Conservation (phyloP, 1,284 basidiomycete genomes). For the Pseudozyma thailandica region DNA sequence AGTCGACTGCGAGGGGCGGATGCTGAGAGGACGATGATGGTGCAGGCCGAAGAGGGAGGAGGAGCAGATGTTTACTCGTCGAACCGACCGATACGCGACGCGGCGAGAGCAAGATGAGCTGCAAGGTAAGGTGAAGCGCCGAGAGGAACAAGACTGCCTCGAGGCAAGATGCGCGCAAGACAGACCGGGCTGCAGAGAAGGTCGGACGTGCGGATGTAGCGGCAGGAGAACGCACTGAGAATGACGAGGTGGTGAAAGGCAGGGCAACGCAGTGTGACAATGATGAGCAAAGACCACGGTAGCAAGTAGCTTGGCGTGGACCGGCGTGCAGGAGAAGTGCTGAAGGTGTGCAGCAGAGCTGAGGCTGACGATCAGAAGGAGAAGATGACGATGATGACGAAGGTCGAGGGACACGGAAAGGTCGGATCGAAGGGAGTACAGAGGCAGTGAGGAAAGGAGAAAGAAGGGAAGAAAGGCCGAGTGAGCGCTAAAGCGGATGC, state of each 20-base stretch:
- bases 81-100: slow-evolving; percentile 16
- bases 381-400: slow-evolving; percentile 12
- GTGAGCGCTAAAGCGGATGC: slow-evolving; percentile 26
- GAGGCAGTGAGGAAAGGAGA: not conserved
- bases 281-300: too few species aligned
- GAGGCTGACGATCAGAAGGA: not conserved
- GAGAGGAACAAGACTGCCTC: slow-evolving; percentile 16
- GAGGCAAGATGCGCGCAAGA: slow-evolving; percentile 2
- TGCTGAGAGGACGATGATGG: not conserved
- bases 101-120: slow-evolving; percentile 9
- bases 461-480: slow-evolving; percentile 15
- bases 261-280: too few species aligned
- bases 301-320: too few species aligned
- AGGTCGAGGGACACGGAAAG: slow-evolving; percentile 2
- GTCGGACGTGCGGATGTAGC: slow-evolving; percentile 17
- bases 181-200: slow-evolving; percentile 21
- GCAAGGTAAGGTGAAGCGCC: slow-evolving; percentile 4
- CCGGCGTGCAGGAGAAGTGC: not conserved
- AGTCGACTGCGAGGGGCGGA: slow-evolving; percentile 2
- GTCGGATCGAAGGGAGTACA: not conserved
- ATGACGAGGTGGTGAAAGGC: not conserved
- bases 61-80: slow-evolving; percentile 27
- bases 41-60: slow-evolving; percentile 4
- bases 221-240: slow-evolving; percentile 5
- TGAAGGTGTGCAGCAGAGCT: not conserved